Evolutionary conservation across 169 alveolate species (phyloP), one percentile per base, ranked within the genome.

Genomic region (Plasmodium fragile): DNA sequence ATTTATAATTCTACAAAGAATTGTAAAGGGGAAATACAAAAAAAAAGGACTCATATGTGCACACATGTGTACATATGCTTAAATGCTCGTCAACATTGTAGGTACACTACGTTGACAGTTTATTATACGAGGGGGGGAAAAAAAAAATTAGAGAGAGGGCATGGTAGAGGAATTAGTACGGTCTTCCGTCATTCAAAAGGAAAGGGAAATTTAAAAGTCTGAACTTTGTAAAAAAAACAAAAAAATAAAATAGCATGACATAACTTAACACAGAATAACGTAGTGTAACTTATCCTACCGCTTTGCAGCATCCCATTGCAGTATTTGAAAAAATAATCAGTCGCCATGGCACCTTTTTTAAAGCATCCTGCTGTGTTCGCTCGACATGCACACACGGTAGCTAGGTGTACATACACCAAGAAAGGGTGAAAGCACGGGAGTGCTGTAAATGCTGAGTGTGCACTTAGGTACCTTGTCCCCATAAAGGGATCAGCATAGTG

Each of bases 361-460:
- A 55, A 81, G 55, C 22, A 32, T 34, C n/a, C 73, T 82, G 18
- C 49, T 82, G 69, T 71, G 30, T 71, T 22, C 32, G n/a, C 55
- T 30, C 8, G 53, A 70, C 28, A 36, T 11, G 36, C 25, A 30
- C 52, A 28, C 69, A 77, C 52, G 25, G 2, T 0, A 11, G 55
- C 69, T 52, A 82, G 22, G 92, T 69, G 72, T 69, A 82, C 41
- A 82, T 82, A 82, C 81, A 71, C 53, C n/a, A 45, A 69, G 18
- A 30, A 81, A 53, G 55, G 18, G 4, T 41, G 41, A 81, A 18
- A 55, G 11, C 22, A 22, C 39, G 4, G 22, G 36, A 2, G 16
- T 28, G 34, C 90, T 81, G 65, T 53, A 81, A 81, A 81, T 53
- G 22, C 22, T 6, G 4, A 81, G 25, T 25, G 30, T 81, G 71